phyloP scores from a whole-genome alignment of 2,329 filamentous ascomycete genomes.

The Fusarium continuum region DNA sequence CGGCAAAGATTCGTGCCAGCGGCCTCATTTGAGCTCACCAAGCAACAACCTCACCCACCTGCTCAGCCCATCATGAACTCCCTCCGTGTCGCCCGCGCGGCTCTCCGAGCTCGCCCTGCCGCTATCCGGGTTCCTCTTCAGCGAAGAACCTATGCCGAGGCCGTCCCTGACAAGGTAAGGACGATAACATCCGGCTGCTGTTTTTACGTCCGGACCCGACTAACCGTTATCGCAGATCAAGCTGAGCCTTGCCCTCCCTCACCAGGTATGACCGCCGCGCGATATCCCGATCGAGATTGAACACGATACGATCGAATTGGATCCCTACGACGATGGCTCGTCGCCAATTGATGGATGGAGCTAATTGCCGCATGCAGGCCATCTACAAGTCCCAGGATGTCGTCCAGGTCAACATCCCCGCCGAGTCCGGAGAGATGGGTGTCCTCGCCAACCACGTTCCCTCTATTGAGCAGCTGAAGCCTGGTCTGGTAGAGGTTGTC shows the following conservation, averaged over 20 bases:
- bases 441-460: slow-evolving; percentile 99
- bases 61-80: slow-evolving; percentile 82
- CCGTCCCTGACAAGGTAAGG: slow-evolving; percentile 80
- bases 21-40: slow-evolving; percentile 54
- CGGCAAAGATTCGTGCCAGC: slow-evolving; percentile 59
- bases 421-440: slow-evolving; percentile 99
- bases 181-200: slow-evolving; percentile 29
- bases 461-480: slow-evolving; percentile 98
- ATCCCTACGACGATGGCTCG: slow-evolving; percentile 28
- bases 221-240: slow-evolving; percentile 72
- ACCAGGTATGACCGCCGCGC: slow-evolving; percentile 79
- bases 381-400: slow-evolving; percentile 74
- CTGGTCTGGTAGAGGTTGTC: slow-evolving; percentile 92
- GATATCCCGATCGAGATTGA: slow-evolving; percentile 31
- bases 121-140: slow-evolving; percentile 79
- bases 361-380: slow-evolving; percentile 70
- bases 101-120: slow-evolving; percentile 83
- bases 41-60: slow-evolving; percentile 61
- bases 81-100: slow-evolving; percentile 89
- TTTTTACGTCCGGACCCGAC: slow-evolving; percentile 38
- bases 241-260: slow-evolving; percentile 96
- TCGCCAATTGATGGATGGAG: slow-evolving; percentile 45
- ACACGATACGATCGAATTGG: slow-evolving; percentile 45
- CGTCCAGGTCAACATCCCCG: slow-evolving; percentile 98
- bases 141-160: slow-evolving; percentile 91